Evolutionary conservation across 1,284 basidiomycete species (phyloP).

Genomic region (Malassezia globosa): DNA sequence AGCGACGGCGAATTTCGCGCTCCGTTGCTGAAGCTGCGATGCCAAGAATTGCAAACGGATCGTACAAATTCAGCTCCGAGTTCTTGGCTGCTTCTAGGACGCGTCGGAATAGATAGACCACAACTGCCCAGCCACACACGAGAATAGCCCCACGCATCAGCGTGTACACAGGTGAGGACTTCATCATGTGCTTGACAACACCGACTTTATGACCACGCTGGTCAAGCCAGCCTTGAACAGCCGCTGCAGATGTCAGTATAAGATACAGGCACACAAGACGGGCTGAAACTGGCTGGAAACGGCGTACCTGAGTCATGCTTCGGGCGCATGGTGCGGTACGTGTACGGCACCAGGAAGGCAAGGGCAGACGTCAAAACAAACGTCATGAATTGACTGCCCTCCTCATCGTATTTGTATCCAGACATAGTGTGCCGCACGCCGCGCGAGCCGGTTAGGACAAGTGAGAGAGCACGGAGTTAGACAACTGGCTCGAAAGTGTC

Average conservation of each 20-base stretch:
- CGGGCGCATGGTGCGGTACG: constrained; percentile 29
- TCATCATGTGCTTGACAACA: constrained; percentile 18
- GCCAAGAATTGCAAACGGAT: constrained; percentile 89
- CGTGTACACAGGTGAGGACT: not conserved
- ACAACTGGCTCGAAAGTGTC: no score
- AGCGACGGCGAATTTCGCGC: constrained; percentile 92
- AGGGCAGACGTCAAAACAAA: constrained; percentile 44
- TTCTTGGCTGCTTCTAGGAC: constrained; percentile 54
- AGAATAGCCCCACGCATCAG: constrained; percentile 45
- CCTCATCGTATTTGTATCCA: constrained; percentile 47
- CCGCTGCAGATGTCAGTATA: not conserved
- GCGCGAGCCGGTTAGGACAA: no score
- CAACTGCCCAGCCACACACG: constrained; percentile 62
- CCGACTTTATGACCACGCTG: constrained; percentile 34
- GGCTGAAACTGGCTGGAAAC: no score
- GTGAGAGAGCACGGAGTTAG: no score
- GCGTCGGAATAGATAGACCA: constrained; percentile 60
- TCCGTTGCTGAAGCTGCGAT: constrained; percentile 67
- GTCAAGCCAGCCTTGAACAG: constrained; percentile 34
- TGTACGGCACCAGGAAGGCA: constrained; percentile 39
- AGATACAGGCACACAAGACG: no score
- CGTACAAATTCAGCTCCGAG: constrained; percentile 53
- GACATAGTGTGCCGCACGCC: constrained; percentile 23
- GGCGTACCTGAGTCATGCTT: constrained; percentile 1
- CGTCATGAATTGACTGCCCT: constrained; percentile 45